A percentile compares a stretch with the other conserved stretches of the same genome.
These are phyloP conservation scores for Jackrogersella minutella DNA, from an alignment of 495 filamentous ascomycete species.

Conservation along the genomic window DNA sequence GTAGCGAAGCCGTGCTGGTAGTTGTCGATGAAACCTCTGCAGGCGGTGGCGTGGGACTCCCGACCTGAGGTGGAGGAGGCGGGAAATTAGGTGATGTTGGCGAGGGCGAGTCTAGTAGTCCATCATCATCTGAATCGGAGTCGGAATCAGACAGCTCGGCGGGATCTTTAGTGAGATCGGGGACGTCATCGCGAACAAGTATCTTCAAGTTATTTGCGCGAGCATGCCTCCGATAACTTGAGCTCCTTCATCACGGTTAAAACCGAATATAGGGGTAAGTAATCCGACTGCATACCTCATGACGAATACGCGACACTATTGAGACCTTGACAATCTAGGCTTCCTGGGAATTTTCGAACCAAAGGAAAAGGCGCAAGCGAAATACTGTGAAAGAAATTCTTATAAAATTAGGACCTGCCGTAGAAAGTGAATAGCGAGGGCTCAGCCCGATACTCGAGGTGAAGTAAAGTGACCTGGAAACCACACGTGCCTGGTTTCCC, in stretches of 20 bases:
- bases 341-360: slow-evolving; percentile 10
- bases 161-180: not conserved
- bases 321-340: slow-evolving; percentile 17
- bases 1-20: not conserved
- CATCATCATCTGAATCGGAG: slow-evolving; percentile 28
- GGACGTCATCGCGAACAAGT: slow-evolving; percentile 29
- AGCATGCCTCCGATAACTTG: slow-evolving; percentile 23
- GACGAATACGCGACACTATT: slow-evolving; percentile 26
- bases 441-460: slow-evolving; percentile 31
- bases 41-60: not conserved
- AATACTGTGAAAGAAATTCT: slow-evolving; percentile 22
- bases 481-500: slow-evolving; percentile 28
- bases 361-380: slow-evolving; percentile 15
- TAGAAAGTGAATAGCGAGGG: slow-evolving; percentile 34
- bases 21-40: slow-evolving; percentile 3
- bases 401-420: slow-evolving; percentile 32
- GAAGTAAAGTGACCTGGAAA: slow-evolving; percentile 30
- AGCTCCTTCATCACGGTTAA: slow-evolving; percentile 19
- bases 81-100: slow-evolving; percentile 21
- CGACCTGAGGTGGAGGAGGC: not conserved
- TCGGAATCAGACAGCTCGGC: slow-evolving; percentile 28
- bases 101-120: slow-evolving; percentile 26
- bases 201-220: slow-evolving; percentile 26
- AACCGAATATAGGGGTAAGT: not conserved
- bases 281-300: slow-evolving; percentile 23